Conservation (phyloP, 2,329 filamentous ascomycete species). For the Lecanicillium sp. region DNA sequence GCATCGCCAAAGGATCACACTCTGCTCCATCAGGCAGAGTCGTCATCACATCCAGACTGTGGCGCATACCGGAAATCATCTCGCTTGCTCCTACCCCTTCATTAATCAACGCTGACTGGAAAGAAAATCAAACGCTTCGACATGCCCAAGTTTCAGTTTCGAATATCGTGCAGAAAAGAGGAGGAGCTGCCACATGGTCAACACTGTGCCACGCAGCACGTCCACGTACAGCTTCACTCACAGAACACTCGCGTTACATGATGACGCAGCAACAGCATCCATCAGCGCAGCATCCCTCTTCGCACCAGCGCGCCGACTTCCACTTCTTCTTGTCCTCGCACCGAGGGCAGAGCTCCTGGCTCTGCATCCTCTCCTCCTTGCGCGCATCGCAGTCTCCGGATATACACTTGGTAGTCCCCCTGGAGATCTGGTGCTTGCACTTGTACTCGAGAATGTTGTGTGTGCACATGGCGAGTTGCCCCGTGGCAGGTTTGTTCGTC, state of each 20-base stretch:
- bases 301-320: conserved; percentile 32
- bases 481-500: neutral
- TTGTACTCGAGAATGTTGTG: conserved; percentile 28
- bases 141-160: too few species aligned
- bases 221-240: neutral
- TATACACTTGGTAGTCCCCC: conserved; percentile 32
- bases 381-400: conserved; percentile 25
- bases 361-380: conserved; percentile 25
- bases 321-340: conserved; percentile 27
- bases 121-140: too few species aligned
- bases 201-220: neutral
- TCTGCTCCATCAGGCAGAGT: too few species aligned
- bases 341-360: conserved; percentile 28
- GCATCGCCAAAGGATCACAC: too few species aligned
- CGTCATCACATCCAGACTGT: too few species aligned
- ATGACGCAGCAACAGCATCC: conserved; percentile 4
- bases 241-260: conserved; percentile 9
- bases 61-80: too few species aligned
- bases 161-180: too few species aligned
- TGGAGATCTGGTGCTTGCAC: conserved; percentile 30
- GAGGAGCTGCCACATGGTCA: too few species aligned
- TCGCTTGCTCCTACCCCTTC: too few species aligned
- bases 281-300: conserved; percentile 25
- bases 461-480: conserved; percentile 26
- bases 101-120: too few species aligned